Percentiles rank a stretch among this genome's conserved stretches.
Conservation (phyloP, 768 basidiomycete genomes). For the Naematelia encephala region DNA sequence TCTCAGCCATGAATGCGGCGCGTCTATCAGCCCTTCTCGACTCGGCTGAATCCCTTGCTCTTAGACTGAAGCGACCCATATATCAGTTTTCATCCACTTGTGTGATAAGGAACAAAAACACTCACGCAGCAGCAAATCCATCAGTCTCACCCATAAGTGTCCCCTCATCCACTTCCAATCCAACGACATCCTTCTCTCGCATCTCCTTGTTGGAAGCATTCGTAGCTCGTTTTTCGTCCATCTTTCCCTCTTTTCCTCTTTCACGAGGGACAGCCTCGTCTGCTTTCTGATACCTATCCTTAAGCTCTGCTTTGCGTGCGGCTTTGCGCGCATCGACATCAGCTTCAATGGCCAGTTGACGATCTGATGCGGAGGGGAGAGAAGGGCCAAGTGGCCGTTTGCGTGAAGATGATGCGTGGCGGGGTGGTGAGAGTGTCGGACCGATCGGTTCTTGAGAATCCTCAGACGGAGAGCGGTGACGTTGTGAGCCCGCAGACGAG, state of each 20-base stretch:
- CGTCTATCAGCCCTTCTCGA: conserved; percentile 58
- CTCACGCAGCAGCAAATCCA: conserved; percentile 73
- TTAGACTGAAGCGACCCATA: conserved; percentile 60
- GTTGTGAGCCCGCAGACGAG: conserved; percentile 42
- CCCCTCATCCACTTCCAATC: conserved; percentile 71
- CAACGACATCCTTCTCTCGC: conserved; percentile 64
- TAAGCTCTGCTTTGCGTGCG: conserved; percentile 67
- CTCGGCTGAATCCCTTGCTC: conserved; percentile 69
- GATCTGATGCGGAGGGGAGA: conserved; percentile 49
- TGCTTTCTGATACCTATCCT: conserved; percentile 64
- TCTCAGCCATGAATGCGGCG: conserved; percentile 49
- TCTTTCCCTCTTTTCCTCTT: conserved; percentile 74
- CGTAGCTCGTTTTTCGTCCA: conserved; percentile 77
- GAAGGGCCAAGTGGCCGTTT: conserved; percentile 37
- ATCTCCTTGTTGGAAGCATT: conserved; percentile 69
- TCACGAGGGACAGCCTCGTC: conserved; percentile 78
- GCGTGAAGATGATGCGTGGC: not conserved
- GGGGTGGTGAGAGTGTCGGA: conserved; percentile 20
- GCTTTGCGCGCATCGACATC: conserved; percentile 55
- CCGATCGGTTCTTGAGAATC: not conserved
- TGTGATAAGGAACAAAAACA: conserved; percentile 2
- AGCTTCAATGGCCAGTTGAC: conserved; percentile 66
- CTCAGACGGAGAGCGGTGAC: conserved; percentile 1
- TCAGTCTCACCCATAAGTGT: conserved; percentile 72
- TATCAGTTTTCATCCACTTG: not conserved